Evolutionary conservation across 306 rosid species (phyloP), one percentile per base, ranked within the genome.

Genomic region (Lathyrus sativus): DNA sequence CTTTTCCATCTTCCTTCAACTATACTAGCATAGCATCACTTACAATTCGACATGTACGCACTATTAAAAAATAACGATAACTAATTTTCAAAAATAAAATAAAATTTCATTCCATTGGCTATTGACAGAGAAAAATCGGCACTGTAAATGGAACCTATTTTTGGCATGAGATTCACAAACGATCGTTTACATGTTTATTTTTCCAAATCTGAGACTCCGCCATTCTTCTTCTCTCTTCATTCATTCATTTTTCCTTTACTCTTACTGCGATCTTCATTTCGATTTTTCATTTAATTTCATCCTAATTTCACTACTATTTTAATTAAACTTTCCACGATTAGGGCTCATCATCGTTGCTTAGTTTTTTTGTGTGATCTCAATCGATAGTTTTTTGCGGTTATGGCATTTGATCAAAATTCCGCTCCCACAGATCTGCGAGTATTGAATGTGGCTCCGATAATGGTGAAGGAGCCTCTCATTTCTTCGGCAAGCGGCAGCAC

Each of bases 381-480:
- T 71, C 38, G 2, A 12, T 24, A 26, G 0, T 4, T 4, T 48
- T 44, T 24, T 24, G 24, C 26, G 74, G 82, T 39, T 14, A 89
- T 89, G 98, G 91, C 92, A 74, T 92, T 86, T 70, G 96, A 92
- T 80, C 95, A 84, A 28, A 86, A 83, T 48, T 82, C 90, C 10
- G 48, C 79, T 68, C 85, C 87, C 0, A 73, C 72, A 6, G 92
- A 85, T 81, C 70, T 92, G 13, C 78, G 86, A 7, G 88, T 89
- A 3, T 67, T 89, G 67, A 86, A 87, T 35, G 78, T 87, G 37
- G 87, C 86, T 72, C 67, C 84, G 50, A 69, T 72, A 14, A 41
- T 79, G 61, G 85, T 79, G 3, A 92, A 92, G 50, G 98, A 89
- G 64, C 78, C 92, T 4, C 83, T 83, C 73, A 74, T 87, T 81